These are phyloP conservation scores for Calocybe gangraenosa DNA, from an alignment of 768 basidiomycete genomes.

Conservation along the genomic window DNA sequence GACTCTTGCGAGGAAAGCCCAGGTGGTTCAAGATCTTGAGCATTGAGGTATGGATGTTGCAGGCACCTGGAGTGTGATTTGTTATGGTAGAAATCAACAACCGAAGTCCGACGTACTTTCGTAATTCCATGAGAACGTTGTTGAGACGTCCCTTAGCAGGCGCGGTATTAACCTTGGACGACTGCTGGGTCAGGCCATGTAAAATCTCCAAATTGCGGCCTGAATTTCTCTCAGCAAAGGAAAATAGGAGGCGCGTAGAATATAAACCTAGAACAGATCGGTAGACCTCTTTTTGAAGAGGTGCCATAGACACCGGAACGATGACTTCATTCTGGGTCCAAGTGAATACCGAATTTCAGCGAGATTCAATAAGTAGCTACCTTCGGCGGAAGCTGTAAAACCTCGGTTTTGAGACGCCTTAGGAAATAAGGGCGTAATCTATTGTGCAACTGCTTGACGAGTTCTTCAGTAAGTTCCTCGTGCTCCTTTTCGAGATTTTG, in stretches of 20 bases:
- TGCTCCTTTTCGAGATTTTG: slow-evolving; percentile 71
- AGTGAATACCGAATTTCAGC: slow-evolving; percentile 2
- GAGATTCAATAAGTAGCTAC: slow-evolving; percentile 30
- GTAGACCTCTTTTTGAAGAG: slow-evolving; percentile 85
- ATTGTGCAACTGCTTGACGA: slow-evolving; percentile 74
- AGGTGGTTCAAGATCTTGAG: slow-evolving; percentile 72
- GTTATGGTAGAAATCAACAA: neutral
- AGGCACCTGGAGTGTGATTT: slow-evolving; percentile 52
- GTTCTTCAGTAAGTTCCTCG: slow-evolving; percentile 73
- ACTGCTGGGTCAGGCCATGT: slow-evolving; percentile 49
- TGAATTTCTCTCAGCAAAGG: slow-evolving; percentile 22
- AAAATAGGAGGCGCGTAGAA: slow-evolving; percentile 14
- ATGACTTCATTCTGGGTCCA: slow-evolving; percentile 76
- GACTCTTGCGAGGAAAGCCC: slow-evolving; percentile 52
- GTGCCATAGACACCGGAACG: slow-evolving; percentile 84
- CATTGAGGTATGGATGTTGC: slow-evolving; percentile 89
- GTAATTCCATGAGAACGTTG: slow-evolving; percentile 83
- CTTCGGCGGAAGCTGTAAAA: slow-evolving; percentile 89
- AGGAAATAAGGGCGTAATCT: slow-evolving; percentile 87
- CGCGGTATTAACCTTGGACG: slow-evolving; percentile 26
- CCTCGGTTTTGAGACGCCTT: slow-evolving; percentile 90
- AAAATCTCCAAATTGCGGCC: slow-evolving; percentile 70
- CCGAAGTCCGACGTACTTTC: slow-evolving; percentile 54
- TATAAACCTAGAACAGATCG: slow-evolving; percentile 75
- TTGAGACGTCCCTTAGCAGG: slow-evolving; percentile 58